Percentiles rank a stretch among this genome's conserved stretches.
Evolutionary conservation across 257 asterid species (phyloP).

Genomic region (Prunella vulgaris): DNA sequence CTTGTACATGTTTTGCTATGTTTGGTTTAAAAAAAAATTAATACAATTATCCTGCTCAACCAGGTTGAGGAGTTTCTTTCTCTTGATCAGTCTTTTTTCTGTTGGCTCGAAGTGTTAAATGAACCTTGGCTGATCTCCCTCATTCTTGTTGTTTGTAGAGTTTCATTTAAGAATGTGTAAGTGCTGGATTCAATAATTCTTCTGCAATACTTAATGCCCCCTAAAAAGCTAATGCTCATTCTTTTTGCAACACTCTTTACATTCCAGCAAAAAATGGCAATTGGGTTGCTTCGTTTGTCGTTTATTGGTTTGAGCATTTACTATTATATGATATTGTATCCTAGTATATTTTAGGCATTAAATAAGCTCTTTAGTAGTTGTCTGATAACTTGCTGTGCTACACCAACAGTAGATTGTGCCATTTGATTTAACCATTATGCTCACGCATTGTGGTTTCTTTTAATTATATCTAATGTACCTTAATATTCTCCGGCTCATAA

Average conservation of each 20-base stretch:
- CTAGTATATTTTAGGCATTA: neutral
- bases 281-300: no score
- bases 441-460: neutral
- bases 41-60: neutral
- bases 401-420: neutral
- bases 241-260: neutral
- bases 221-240: neutral
- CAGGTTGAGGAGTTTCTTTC: neutral
- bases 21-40: neutral
- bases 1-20: neutral
- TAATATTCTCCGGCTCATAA: neutral
- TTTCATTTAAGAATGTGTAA: neutral
- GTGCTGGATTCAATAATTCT: neutral
- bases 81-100: neutral
- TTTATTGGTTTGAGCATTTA: no score
- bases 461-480: neutral
- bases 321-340: neutral
- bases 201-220: neutral
- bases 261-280: no score
- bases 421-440: neutral
- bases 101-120: neutral
- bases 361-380: neutral
- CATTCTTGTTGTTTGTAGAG: neutral
- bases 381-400: neutral
- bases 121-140: neutral